Conservation (phyloP, 371 early-diverging fungal genomes). For the Mucor saturninus region DNA sequence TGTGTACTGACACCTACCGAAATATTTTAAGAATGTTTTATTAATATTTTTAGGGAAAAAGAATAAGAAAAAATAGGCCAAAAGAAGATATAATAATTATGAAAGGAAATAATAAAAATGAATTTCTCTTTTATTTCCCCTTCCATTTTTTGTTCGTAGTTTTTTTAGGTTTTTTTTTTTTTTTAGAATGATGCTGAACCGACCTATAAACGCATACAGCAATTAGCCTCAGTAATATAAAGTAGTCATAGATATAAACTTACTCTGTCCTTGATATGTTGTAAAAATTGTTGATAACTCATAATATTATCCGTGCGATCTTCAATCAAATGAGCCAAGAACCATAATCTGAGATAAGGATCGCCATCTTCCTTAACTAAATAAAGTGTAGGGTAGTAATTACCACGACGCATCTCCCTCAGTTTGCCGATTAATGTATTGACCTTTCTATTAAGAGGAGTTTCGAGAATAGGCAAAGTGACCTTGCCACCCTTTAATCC, state of each 20-base stretch:
- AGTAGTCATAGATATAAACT: background rate
- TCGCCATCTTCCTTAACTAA: constrained; percentile 94
- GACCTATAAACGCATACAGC: constrained; percentile 6
- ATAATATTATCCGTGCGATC: constrained; percentile 85
- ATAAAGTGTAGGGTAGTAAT: constrained; percentile 70
- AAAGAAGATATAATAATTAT: background rate
- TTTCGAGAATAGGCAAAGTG: constrained; percentile 62
- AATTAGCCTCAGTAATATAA: background rate
- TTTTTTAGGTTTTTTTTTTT: constrained; percentile 9
- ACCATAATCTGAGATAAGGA: constrained; percentile 80
- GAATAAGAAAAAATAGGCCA: background rate
- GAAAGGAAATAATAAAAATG: background rate
- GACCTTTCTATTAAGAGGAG: constrained; percentile 61
- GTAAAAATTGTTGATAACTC: constrained; percentile 87
- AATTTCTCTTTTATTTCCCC: background rate
- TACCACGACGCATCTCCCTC: constrained; percentile 61
- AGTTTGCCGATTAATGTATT: constrained; percentile 63
- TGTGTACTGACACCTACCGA: constrained; percentile 36
- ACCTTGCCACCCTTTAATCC: constrained; percentile 67
- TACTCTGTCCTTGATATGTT: constrained; percentile 68
- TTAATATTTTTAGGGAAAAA: constrained; percentile 6
- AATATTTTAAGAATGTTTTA: constrained; percentile 20
- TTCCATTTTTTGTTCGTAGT: background rate
- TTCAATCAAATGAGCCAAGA: constrained; percentile 87
- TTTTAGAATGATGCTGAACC: constrained; percentile 31